Conservation (phyloP, 148 eudicot genomes). For the Oxyria digyna region DNA sequence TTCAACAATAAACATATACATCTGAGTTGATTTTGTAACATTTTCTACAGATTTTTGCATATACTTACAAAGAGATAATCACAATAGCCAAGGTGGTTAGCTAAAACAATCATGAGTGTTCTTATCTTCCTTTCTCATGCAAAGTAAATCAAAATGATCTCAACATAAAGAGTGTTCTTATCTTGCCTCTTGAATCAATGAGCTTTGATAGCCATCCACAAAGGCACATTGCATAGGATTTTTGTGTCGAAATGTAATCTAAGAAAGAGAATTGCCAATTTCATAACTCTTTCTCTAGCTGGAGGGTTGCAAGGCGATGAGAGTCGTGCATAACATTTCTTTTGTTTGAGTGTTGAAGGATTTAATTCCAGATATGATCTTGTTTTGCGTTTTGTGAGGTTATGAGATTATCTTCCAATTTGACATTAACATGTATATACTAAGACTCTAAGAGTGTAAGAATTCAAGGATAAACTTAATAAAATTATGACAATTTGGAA, state of each 20-base stretch:
- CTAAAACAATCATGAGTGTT: too few relatives aligned
- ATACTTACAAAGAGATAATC: too few relatives aligned
- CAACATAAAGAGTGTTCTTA: too few relatives aligned
- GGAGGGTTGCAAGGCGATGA: slow-evolving; percentile 36
- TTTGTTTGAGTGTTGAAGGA: slow-evolving; percentile 14
- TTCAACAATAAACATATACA: too few relatives aligned
- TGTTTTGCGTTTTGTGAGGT: slow-evolving; percentile 31
- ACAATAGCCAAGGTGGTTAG: too few relatives aligned
- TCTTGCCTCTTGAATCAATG: slow-evolving; percentile 16
- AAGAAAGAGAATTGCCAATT: slow-evolving; percentile 36
- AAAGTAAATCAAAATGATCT: too few relatives aligned
- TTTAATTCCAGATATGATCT: slow-evolving; percentile 27
- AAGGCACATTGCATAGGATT: slow-evolving; percentile 28
- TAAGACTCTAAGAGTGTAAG: background rate
- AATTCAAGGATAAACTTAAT: background rate
- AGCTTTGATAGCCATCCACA: slow-evolving; percentile 36
- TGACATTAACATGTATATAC: slow-evolving; percentile 26
- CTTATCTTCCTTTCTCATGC: too few relatives aligned
- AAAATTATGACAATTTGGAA: background rate
- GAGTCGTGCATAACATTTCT: slow-evolving; percentile 22
- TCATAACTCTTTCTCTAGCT: slow-evolving; percentile 36
- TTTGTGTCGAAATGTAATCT: slow-evolving; percentile 28
- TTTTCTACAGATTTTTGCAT: too few relatives aligned
- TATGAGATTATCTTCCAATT: slow-evolving; percentile 42
- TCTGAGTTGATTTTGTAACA: too few relatives aligned